Percentiles rank a stretch among this genome's conserved stretches.
phyloP scores from a whole-genome alignment of 169 alveolate genomes.

The Eimeria praecox region DNA sequence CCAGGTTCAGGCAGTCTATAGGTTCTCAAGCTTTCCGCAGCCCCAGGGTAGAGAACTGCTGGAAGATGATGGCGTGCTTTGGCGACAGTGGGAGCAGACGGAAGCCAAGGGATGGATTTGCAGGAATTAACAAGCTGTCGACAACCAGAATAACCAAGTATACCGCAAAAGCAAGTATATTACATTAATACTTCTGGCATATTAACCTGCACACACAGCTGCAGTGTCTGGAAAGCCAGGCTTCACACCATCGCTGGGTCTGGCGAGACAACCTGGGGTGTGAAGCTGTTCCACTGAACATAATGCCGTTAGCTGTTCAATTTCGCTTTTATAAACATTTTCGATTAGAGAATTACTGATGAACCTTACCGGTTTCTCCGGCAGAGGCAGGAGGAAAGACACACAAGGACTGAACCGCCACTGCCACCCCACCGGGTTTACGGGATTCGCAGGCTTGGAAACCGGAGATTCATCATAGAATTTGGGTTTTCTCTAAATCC shows the following conservation, averaged over 20 bases:
- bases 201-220: not conserved
- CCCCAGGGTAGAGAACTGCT: not conserved
- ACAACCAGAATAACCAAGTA: not conserved
- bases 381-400: not conserved
- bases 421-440: not conserved
- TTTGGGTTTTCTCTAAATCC: not conserved
- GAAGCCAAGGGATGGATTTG: not conserved
- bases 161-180: not conserved
- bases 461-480: not conserved
- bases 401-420: not conserved
- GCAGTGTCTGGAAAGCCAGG: not conserved
- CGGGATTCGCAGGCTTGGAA: not conserved
- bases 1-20: no score
- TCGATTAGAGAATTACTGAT: not conserved
- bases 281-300: not conserved
- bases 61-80: not conserved
- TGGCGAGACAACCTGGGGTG: not conserved
- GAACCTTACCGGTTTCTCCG: not conserved
- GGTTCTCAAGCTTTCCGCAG: not conserved
- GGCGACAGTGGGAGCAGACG: not conserved
- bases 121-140: not conserved
- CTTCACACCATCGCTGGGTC: not conserved
- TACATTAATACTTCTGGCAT: not conserved
- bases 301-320: not conserved
- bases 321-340: no score